Conservation (phyloP, 2,329 filamentous ascomycete species). For the Neonectria hederae region DNA sequence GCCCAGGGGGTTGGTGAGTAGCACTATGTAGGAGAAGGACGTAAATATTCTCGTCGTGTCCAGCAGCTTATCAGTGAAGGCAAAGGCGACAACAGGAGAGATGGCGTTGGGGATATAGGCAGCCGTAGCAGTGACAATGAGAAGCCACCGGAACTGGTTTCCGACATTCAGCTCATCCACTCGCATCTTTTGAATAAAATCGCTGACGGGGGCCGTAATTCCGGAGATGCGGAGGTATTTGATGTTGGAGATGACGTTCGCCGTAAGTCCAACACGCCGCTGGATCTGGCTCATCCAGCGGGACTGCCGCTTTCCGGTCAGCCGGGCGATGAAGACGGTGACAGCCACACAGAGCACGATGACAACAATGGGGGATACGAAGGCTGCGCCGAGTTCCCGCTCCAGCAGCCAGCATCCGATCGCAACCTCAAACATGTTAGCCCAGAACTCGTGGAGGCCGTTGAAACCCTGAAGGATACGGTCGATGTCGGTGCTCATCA, state of each 20-base stretch:
- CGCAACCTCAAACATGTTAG: conserved; percentile 51
- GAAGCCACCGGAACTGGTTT: conserved; percentile 38
- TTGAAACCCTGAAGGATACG: conserved; percentile 48
- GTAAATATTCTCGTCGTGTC: conserved; percentile 45
- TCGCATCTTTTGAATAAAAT: conserved; percentile 42
- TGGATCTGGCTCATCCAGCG: conserved; percentile 51
- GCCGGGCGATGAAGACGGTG: conserved; percentile 24
- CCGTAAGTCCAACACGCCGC: conserved; percentile 45
- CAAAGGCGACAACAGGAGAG: conserved; percentile 47
- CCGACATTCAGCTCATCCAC: conserved; percentile 43
- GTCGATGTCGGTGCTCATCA: conserved; percentile 60
- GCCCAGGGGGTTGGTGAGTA: conserved; percentile 47
- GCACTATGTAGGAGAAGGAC: conserved; percentile 46
- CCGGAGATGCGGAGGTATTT: conserved; percentile 47
- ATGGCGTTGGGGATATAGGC: conserved; percentile 49
- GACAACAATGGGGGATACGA: conserved; percentile 56
- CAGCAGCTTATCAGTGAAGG: conserved; percentile 37
- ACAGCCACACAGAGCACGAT: conserved; percentile 44
- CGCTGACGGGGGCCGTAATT: conserved; percentile 39
- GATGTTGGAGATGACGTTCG: conserved; percentile 45
- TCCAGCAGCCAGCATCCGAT: conserved; percentile 59
- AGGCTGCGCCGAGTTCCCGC: conserved; percentile 56
- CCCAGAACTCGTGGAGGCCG: conserved; percentile 54
- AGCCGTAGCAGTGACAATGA: conserved; percentile 36
- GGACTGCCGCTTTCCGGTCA: conserved; percentile 39